These are phyloP conservation scores for Prinsepia uniflora DNA, from an alignment of 306 rosid species.

Conservation along the genomic window DNA sequence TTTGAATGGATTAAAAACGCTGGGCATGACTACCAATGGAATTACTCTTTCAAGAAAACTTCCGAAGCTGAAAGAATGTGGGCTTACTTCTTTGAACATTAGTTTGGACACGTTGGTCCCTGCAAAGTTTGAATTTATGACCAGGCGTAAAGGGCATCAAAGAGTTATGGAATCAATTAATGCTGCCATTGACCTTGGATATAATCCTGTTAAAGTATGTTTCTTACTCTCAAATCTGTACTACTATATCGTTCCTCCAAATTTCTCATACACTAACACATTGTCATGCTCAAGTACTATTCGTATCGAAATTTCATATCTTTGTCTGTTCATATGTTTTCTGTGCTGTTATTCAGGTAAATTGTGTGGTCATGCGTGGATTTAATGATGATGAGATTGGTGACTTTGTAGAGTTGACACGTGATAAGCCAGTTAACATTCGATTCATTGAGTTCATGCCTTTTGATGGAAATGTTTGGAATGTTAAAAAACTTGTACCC, in stretches of 20 bases:
- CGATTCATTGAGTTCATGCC: conserved; percentile 99
- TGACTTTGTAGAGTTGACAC: conserved; percentile 78
- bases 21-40: conserved; percentile 86
- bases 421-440: conserved; percentile 67
- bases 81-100: conserved; percentile 70
- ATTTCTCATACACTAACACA: background rate
- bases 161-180: conserved; percentile 76
- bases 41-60: conserved; percentile 62
- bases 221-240: conserved; percentile 8
- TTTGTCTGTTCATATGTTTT: conserved; percentile 17
- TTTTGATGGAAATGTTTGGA: conserved; percentile 98
- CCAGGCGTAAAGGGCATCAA: conserved; percentile 85
- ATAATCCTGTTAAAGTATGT: conserved; percentile 80
- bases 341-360: conserved; percentile 55
- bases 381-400: conserved; percentile 87
- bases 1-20: conserved; percentile 63
- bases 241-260: conserved; percentile 6
- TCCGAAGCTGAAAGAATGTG: conserved; percentile 75
- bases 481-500: conserved; percentile 89
- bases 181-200: conserved; percentile 75
- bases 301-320: background rate
- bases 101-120: conserved; percentile 87
- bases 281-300: background rate
- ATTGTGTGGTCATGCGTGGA: conserved; percentile 93
- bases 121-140: conserved; percentile 83